Conservation (phyloP, 2,329 filamentous ascomycete species). For the Chrysosporium queenslandicum region DNA sequence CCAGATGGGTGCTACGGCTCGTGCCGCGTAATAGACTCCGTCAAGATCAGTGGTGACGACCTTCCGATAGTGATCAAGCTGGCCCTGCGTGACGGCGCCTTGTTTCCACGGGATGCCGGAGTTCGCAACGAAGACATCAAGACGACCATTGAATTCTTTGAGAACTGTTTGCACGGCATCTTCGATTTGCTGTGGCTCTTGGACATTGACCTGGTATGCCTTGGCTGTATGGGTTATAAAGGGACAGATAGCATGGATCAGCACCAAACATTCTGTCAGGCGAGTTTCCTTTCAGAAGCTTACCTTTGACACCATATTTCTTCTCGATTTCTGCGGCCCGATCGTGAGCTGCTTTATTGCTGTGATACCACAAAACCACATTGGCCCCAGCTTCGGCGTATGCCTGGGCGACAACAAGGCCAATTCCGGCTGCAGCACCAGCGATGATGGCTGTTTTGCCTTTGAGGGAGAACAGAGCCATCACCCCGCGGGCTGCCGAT, state of each 20-base stretch:
- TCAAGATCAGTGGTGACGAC: constrained; percentile 64
- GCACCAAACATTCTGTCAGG: no score
- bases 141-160: constrained; percentile 59
- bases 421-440: constrained; percentile 61
- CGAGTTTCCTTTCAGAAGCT: background rate
- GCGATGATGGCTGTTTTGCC: constrained; percentile 61
- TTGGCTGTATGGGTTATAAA: constrained; percentile 27
- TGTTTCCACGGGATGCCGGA: constrained; percentile 65
- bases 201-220: constrained; percentile 43
- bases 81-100: constrained; percentile 56
- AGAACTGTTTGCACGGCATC: constrained; percentile 35
- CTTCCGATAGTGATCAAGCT: constrained; percentile 53
- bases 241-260: no score
- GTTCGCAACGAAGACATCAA: constrained; percentile 73
- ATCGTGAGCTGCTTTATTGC: constrained; percentile 54
- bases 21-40: constrained; percentile 67
- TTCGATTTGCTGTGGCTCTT: constrained; percentile 34
- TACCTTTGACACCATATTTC: constrained; percentile 58
- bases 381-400: constrained; percentile 62
- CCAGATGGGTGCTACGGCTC: constrained; percentile 59
- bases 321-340: constrained; percentile 55
- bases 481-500: constrained; percentile 40
- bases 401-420: constrained; percentile 53
- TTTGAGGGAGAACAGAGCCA: constrained; percentile 59
- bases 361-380: constrained; percentile 63